Conservation (phyloP, 768 basidiomycete species). For the Cantharellus cinnabarinus region DNA sequence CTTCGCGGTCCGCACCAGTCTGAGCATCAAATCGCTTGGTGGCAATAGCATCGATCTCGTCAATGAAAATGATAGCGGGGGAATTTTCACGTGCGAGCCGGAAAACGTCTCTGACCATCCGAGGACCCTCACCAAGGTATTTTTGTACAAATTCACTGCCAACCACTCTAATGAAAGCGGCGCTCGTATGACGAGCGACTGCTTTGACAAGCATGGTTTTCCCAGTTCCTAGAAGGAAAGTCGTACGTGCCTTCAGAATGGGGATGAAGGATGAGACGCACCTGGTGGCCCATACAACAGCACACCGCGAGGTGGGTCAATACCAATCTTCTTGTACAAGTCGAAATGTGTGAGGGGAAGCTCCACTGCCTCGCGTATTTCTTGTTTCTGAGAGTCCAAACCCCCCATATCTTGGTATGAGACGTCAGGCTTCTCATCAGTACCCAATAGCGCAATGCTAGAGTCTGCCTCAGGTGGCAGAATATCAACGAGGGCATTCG, state of each 20-base stretch:
- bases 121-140: slow-evolving; percentile 95
- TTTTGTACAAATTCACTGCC: slow-evolving; percentile 99
- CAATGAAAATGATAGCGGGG: slow-evolving; percentile 97
- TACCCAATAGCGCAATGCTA: slow-evolving; percentile 82
- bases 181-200: slow-evolving; percentile 95
- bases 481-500: slow-evolving; percentile 95
- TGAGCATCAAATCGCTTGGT: slow-evolving; percentile 99
- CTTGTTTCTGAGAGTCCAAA: slow-evolving; percentile 95
- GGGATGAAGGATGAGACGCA: slow-evolving; percentile 15
- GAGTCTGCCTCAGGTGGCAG: slow-evolving; percentile 97
- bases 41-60: slow-evolving; percentile 96
- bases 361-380: slow-evolving; percentile 96
- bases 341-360: slow-evolving; percentile 93
- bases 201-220: slow-evolving; percentile 99
- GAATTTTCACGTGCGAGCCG: slow-evolving; percentile 91
- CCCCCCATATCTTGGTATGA: slow-evolving; percentile 89
- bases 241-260: background rate
- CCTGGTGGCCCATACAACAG: slow-evolving; percentile 94
- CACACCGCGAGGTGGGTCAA: slow-evolving; percentile 95
- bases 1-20: slow-evolving; percentile 96
- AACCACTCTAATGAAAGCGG: slow-evolving; percentile 93
- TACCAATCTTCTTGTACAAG: slow-evolving; percentile 97
- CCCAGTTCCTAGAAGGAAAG: slow-evolving; percentile 51
- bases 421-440: slow-evolving; percentile 90
- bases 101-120: slow-evolving; percentile 99